A percentile compares a stretch with the other conserved stretches of the same genome.
These are phyloP conservation scores for Zizania latifolia DNA, from an alignment of 176 grass and related monocot genomes.

Conservation along the genomic window DNA sequence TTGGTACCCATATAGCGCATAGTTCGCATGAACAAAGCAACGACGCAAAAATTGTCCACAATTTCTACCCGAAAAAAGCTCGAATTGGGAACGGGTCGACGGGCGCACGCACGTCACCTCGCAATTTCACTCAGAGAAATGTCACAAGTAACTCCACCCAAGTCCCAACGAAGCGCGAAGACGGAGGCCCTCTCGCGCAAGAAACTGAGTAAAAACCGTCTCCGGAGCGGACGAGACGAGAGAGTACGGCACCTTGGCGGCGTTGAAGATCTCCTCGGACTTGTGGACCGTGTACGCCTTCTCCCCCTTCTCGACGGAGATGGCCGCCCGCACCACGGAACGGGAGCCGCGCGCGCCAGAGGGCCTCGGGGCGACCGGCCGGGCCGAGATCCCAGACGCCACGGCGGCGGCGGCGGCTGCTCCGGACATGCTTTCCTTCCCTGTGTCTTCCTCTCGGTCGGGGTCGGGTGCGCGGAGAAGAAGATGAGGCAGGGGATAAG, in stretches of 20 bases:
- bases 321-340: conserved; percentile 37
- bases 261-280: conserved; percentile 87
- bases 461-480: not conserved
- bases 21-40: not conserved
- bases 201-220: not conserved
- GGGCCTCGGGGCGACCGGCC: not conserved
- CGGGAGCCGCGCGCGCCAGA: not conserved
- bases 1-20: not conserved
- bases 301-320: conserved; percentile 58
- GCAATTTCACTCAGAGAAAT: not conserved
- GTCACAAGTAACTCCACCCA: not conserved
- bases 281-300: conserved; percentile 51
- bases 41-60: not conserved
- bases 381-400: conserved; percentile 3
- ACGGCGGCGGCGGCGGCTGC: not conserved
- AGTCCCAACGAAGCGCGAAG: not conserved
- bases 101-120: conserved; percentile 2
- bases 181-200: not conserved
- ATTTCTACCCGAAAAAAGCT: not conserved
- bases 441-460: not conserved
- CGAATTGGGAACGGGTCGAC: no score
- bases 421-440: not conserved
- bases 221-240: not conserved
- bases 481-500: not conserved
- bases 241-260: conserved; percentile 49